Evolutionary conservation across 1,284 basidiomycete genomes (phyloP), one percentile per base, ranked within the genome.

Genomic region (Cutaneotrichosporon cyanovorans): DNA sequence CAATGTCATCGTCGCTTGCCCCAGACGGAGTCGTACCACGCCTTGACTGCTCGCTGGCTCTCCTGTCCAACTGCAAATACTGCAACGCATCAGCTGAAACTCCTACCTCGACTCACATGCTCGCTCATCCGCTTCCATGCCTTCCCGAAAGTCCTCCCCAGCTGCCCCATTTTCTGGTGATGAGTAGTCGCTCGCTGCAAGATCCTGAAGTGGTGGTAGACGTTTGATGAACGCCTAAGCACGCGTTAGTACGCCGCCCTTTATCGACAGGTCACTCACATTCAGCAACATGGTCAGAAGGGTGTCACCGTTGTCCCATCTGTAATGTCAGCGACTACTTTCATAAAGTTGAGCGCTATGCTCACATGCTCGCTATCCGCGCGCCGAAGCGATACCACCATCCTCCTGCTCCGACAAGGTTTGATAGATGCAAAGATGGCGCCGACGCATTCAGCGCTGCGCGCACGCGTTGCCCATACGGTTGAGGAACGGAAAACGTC

Each of bases 321-420:
- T 48, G 40, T 9, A n/a, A 12, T 18, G 45, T 49, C 34, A 49
- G 41, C 45, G n/a, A n/a, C n/a, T n/a, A n/a, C n/a, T n/a, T n/a
- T n/a, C n/a, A 20, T 9, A 16, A 10, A 2, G 14, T 15, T 9
- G 3, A 16, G 16, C 1, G 14, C 5, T 15, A 16, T 22, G 36
- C 51, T 46, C 31, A 51, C 47, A 50, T 52, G 18, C 30, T 80
- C 72, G 83, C 84, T 50, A 91, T 80, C 58, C 80, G 80, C 61
- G 81, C 80, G 12, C 89, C 89, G 66, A 89, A 90, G 3, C 82
- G 82, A 65, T 92, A 93, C 89, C 89, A 93, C 58, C 81, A 73
- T 4, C 87, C 85, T 7, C 85, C 85, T n/a, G 82, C 80, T 5
- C 89, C 89, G 4, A 92, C 87, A 3, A 90, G 78, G 30, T 77